Evolutionary conservation across 345 rosid species (phyloP).

Genomic region (Salix koriyanagi): DNA sequence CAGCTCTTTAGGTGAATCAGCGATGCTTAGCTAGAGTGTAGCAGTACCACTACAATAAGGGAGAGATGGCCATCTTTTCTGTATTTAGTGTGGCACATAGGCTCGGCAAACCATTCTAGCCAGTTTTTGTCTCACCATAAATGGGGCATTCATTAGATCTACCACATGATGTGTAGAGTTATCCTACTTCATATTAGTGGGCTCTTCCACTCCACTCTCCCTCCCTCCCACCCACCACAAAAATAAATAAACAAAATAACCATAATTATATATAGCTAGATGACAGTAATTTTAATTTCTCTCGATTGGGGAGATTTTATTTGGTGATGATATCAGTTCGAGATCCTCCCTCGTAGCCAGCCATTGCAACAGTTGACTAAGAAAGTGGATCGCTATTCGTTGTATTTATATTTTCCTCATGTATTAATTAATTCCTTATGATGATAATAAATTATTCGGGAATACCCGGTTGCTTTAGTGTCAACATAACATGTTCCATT

Average conservation of each 20-base stretch:
- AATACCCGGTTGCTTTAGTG: slow-evolving; percentile 20
- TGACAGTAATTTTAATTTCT: too few relatives aligned
- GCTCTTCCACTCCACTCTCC: too few relatives aligned
- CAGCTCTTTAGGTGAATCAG: not conserved
- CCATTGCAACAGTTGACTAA: too few relatives aligned
- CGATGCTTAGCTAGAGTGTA: not conserved
- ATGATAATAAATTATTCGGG: not conserved
- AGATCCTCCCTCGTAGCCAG: too few relatives aligned
- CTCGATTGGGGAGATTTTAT: too few relatives aligned
- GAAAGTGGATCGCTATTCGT: not conserved
- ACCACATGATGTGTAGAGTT: not conserved
- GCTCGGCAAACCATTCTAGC: not conserved
- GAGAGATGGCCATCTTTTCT: not conserved
- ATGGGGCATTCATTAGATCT: not conserved
- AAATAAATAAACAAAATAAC: too few relatives aligned
- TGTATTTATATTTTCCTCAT: not conserved
- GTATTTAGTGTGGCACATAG: not conserved
- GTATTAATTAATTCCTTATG: not conserved
- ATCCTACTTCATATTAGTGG: not conserved
- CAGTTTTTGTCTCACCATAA: not conserved
- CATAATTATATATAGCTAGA: too few relatives aligned
- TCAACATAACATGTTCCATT: slow-evolving; percentile 29
- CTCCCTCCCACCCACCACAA: too few relatives aligned
- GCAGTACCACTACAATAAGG: not conserved
- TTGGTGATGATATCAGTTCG: too few relatives aligned